phyloP scores from a whole-genome alignment of 805 yeast species.

The Monosporozyma solicola region DNA sequence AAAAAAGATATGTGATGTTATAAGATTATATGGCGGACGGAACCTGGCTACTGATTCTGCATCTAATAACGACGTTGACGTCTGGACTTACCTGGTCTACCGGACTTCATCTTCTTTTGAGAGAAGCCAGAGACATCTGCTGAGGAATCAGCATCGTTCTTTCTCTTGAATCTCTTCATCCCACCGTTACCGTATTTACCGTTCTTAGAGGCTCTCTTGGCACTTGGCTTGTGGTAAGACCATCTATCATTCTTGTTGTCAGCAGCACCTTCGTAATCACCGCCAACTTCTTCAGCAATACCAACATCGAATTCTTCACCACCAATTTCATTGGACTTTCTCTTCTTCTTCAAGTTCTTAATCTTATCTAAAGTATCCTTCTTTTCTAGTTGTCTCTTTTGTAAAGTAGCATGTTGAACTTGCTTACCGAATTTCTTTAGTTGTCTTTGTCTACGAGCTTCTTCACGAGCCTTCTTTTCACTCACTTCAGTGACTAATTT shows the following conservation, averaged over 20 bases:
- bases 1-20: not conserved
- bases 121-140: slow-evolving; percentile 56
- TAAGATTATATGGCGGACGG: no score
- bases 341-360: slow-evolving; percentile 82
- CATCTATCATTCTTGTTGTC: slow-evolving; percentile 29
- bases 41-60: no score
- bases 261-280: slow-evolving; percentile 4
- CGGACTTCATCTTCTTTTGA: slow-evolving; percentile 36
- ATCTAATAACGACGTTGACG: slow-evolving; percentile 30
- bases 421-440: slow-evolving; percentile 96
- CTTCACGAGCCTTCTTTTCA: slow-evolving; percentile 84
- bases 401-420: slow-evolving; percentile 88
- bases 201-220: slow-evolving; percentile 63
- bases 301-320: slow-evolving; percentile 66
- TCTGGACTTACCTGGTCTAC: slow-evolving; percentile 50
- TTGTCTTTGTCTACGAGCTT: slow-evolving; percentile 88
- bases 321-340: slow-evolving; percentile 62
- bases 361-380: slow-evolving; percentile 82
- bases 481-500: slow-evolving; percentile 72
- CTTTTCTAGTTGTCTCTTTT: slow-evolving; percentile 89
- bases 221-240: slow-evolving; percentile 34
- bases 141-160: slow-evolving; percentile 64
- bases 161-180: slow-evolving; percentile 60
- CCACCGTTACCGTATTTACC: slow-evolving; percentile 73
- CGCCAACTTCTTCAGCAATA: slow-evolving; percentile 62